Conservation (phyloP, 228 moss, liverwort and hornwort genomes). For the Sphagnum fallax region DNA sequence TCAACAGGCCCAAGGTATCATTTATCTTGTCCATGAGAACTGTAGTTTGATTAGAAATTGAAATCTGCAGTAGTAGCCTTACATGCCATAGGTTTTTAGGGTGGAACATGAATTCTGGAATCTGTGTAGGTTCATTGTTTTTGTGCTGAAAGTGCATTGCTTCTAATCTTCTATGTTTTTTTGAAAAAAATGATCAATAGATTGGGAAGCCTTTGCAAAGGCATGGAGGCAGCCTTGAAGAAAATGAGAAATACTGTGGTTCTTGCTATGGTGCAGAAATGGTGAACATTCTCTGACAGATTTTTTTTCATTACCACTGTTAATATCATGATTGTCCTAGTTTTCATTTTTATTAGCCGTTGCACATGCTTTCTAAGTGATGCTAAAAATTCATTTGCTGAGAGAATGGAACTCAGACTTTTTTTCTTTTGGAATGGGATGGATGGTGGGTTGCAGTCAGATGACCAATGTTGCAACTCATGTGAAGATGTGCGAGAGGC, state of each 20-base stretch:
- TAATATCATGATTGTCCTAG: no score
- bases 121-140: not conserved
- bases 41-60: not conserved
- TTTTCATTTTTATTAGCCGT: no score
- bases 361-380: no score
- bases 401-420: no score
- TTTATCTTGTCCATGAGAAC: not conserved
- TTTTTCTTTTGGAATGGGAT: not conserved
- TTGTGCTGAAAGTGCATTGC: no score
- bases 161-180: not conserved
- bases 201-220: conserved; percentile 88
- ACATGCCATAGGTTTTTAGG: not conserved
- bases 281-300: conserved; percentile 21
- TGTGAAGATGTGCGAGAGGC: conserved; percentile 99
- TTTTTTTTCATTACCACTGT: no score
- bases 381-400: no score
- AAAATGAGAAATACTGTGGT: conserved; percentile 95
- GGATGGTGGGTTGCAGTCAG: conserved; percentile 37
- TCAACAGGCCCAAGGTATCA: conserved; percentile 34
- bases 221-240: conserved; percentile 86
- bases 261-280: conserved; percentile 97
- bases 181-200: conserved; percentile 18
- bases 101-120: not conserved
- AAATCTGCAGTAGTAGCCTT: not conserved
- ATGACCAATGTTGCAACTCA: conserved; percentile 95